Evolutionary conservation across 148 eudicot genomes (phyloP).

Genomic region (Nepenthes gracilis): DNA sequence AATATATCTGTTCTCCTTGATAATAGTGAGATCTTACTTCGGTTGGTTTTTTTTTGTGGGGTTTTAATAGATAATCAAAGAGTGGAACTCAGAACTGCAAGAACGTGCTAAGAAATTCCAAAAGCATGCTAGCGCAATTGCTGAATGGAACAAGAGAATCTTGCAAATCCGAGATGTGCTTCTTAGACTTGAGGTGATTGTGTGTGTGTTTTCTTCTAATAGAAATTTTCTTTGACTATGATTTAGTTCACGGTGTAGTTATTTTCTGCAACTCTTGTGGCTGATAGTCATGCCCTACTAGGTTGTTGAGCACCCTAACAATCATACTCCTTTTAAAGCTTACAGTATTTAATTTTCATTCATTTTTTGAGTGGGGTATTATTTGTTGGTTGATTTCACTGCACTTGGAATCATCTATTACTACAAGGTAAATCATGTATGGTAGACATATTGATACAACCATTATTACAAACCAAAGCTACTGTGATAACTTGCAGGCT

Average conservation of each 20-base stretch:
- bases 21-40: slow-evolving; percentile 1
- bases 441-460: too few relatives aligned
- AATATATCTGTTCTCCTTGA: background rate
- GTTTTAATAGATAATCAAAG: slow-evolving; percentile 61
- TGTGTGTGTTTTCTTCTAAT: background rate
- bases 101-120: slow-evolving; percentile 76
- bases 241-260: background rate
- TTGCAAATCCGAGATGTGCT: slow-evolving; percentile 84
- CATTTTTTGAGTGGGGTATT: too few relatives aligned
- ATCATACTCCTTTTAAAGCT: too few relatives aligned
- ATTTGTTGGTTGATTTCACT: too few relatives aligned
- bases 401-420: too few relatives aligned
- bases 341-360: too few relatives aligned
- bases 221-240: background rate
- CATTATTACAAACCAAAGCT: too few relatives aligned
- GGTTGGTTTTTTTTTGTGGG: background rate
- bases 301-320: too few relatives aligned
- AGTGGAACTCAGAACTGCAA: slow-evolving; percentile 90
- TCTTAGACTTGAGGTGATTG: slow-evolving; percentile 74
- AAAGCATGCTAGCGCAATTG: slow-evolving; percentile 87
- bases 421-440: too few relatives aligned
- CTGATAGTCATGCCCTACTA: too few relatives aligned
- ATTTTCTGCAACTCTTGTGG: background rate
- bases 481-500: too few relatives aligned
- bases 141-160: slow-evolving; percentile 94